Base-by-base conservation (phyloP, 306 rosid species). In the Gleditsia sinensis region DNA sequence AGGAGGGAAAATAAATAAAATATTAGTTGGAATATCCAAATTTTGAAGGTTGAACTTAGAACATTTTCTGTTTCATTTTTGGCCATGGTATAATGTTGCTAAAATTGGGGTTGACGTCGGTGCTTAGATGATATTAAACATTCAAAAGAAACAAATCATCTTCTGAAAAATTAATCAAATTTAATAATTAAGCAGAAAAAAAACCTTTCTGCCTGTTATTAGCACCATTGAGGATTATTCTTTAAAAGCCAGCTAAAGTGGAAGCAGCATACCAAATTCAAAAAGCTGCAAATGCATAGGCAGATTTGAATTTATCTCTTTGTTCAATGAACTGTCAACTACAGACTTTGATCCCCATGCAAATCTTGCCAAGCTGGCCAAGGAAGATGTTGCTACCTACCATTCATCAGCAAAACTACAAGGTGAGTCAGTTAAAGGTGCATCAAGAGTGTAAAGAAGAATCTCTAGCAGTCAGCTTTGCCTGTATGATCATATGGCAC, bases 271-370 rank as follows among this genome's bases (percentile, higher is more conserved):
- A 88, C 98, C 98, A 67, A 93, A 93, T 87, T 93, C 98, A 85
- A 76, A 93, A 78, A 93, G 93, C 87, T 93, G 96, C 86, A 91
- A 68, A 58, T 13, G 85, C 63, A 76, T 34, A 42, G 90, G 89
- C 81, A 78, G 85, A 74, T 80, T 84, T 74, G 76, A 74, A 61
- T 75, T 71, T 24, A 50, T 57, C 19, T 82, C 88, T 14, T 67
- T 71, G 75, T 79, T 78, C 23, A 28, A 32, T 34, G 78, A 72
- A 80, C 45, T 73, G 48, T 82, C 81, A 3, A 78, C 55, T 34
- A 77, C 28, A 19, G 90, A 83, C 74, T 78, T 91, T 42, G 86
- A 77, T 48, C 98, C 97, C 98, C 98, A 93, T 67, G 97, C 90
- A 84, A 89, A 78, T 79, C 98, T 93, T 33, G 97, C 86, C 69